A percentile compares a stretch with the other conserved stretches of the same genome.
These are phyloP conservation scores for Phytophthora citrophthora DNA, from an alignment of 352 stramenopile genomes.

Conservation along the genomic window DNA sequence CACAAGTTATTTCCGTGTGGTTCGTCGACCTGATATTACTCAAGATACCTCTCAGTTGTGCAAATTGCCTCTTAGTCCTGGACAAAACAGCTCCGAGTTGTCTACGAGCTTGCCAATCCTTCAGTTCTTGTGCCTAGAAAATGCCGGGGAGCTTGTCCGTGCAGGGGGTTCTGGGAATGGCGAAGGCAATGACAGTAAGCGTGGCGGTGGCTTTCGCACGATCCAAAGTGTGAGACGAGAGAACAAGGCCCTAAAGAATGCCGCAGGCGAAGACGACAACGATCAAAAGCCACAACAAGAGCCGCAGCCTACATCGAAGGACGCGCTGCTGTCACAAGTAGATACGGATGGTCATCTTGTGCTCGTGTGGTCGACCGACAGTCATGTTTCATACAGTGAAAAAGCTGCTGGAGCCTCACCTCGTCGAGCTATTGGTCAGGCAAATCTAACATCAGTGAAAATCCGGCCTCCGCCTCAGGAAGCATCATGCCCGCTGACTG, in stretches of 20 bases:
- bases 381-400: constrained; percentile 23
- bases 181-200: constrained; percentile 45
- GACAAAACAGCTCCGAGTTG: constrained; percentile 13
- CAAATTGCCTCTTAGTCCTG: constrained; percentile 29
- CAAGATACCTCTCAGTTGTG: constrained; percentile 8
- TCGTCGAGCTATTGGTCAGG: constrained; percentile 55
- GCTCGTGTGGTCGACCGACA: constrained; percentile 69
- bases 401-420: constrained; percentile 17
- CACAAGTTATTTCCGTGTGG: constrained; percentile 82
- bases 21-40: constrained; percentile 18
- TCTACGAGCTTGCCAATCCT: constrained; percentile 52
- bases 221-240: constrained; percentile 88
- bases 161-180: constrained; percentile 20
- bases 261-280: constrained; percentile 22
- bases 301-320: constrained; percentile 64
- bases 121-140: constrained; percentile 80
- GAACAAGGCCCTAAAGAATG: constrained; percentile 79
- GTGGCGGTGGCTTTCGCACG: constrained; percentile 69
- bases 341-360: constrained; percentile 73
- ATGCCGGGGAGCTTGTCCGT: constrained; percentile 59
- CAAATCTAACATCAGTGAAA: constrained; percentile 67
- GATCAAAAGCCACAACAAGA: constrained; percentile 30
- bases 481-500: constrained; percentile 67
- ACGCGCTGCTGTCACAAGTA: constrained; percentile 54
- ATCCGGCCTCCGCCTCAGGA: constrained; percentile 55